Base-by-base conservation (phyloP, 1,139 yeast genomes). In the Blastobotrys buckinghamii region DNA sequence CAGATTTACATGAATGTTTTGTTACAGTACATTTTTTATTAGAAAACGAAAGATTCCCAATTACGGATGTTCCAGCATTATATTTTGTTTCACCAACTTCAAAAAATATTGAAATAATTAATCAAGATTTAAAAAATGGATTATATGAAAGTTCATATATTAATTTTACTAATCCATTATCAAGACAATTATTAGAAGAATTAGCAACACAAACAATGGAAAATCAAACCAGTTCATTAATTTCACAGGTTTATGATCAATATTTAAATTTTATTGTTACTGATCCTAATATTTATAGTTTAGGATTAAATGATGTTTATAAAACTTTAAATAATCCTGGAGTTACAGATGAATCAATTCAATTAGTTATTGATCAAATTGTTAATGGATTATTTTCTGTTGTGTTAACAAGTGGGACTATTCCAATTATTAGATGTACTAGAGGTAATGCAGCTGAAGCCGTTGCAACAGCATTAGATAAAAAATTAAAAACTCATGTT, bases 401-500 rank as follows among this genome's bases (percentile, higher is more conserved):
- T 7, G 75, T 92, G 17, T 75, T 92, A 52, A 89, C 97, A 3
- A 72, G 82, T 60, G 87, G 84, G 16, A 74, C 80, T 16, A 78
- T 92, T 33, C 99, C 99, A 2, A 81, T 92, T 47, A 88, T 92
- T 53, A 78, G 99, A 59, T 84, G 96, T 45, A 90, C 94, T 42
- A 76, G 84, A 47, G 94, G 95, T 47, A 96, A 97, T 1, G 95
- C 99, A 0, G 97, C 97, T 1, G 97, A 92, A 64, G 77, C 89
- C 63, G 85, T 92, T 27, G 96, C 97, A 1, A 84, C 84, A 55
- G 87, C 84, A 61, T 74, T 92, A 54, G 97, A 94, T 59, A 77
- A 79, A 58, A 83, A 81, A 60, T 72, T 92, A 50, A 76, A 97
- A 51, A 96, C 92, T 61, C 84, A 87, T 63, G 83, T 88, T 42